A percentile compares a stretch with the other conserved stretches of the same genome.
Conservation (phyloP, 441 rosid species). For the Eugenia klotzschiana region DNA sequence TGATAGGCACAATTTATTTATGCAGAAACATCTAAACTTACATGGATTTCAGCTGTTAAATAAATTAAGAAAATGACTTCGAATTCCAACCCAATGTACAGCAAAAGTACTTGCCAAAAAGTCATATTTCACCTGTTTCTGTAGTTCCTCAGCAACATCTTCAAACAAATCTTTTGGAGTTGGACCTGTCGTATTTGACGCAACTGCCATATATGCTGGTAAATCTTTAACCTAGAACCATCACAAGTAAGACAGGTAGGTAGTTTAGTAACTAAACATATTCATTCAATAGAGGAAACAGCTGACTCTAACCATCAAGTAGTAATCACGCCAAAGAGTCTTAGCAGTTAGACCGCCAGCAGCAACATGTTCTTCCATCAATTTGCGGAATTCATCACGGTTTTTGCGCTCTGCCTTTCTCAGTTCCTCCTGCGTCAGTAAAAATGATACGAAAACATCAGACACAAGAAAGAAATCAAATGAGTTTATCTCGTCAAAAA, state of each 20-base stretch:
- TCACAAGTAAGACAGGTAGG: background rate
- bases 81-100: background rate
- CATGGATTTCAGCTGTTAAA: background rate
- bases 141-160: slow-evolving; percentile 50
- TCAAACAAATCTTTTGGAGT: slow-evolving; percentile 63
- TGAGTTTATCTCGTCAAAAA: background rate
- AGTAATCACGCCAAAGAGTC: slow-evolving; percentile 59
- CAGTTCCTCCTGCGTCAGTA: slow-evolving; percentile 38
- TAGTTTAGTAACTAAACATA: slow-evolving; percentile 5
- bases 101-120: background rate
- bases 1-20: background rate
- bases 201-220: slow-evolving; percentile 43
- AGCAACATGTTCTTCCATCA: slow-evolving; percentile 49
- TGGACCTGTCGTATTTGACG: slow-evolving; percentile 50
- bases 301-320: slow-evolving; percentile 27
- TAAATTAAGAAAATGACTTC: background rate
- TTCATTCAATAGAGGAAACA: background rate
- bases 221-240: slow-evolving; percentile 40
- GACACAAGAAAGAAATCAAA: background rate
- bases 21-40: background rate
- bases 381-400: slow-evolving; percentile 60
- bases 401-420: slow-evolving; percentile 61
- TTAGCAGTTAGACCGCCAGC: slow-evolving; percentile 46
- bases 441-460: slow-evolving; percentile 2
- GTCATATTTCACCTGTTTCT: slow-evolving; percentile 28